A percentile compares a stretch with the other conserved stretches of the same genome.
Evolutionary conservation across 176 grass and related monocot genomes (phyloP).

Genomic region (Carex cristatella): DNA sequence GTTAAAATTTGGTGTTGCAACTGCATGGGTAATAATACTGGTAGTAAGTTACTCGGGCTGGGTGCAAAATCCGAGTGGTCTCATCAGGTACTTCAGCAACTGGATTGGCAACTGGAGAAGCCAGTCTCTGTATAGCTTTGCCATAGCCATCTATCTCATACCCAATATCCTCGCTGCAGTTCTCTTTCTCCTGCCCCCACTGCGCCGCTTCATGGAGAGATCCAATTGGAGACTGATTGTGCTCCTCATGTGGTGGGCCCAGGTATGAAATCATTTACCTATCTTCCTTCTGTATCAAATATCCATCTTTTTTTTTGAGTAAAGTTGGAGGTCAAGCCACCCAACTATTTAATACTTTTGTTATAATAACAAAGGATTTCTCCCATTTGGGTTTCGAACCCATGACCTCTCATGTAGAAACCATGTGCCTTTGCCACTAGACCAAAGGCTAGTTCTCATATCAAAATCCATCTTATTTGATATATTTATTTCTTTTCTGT

Average conservation of each 20-base stretch:
- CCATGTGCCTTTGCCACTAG: too few species aligned
- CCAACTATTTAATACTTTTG: too few species aligned
- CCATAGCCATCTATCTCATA: slow-evolving; percentile 80
- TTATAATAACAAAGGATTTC: too few species aligned
- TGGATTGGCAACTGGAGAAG: slow-evolving; percentile 64
- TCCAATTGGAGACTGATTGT: slow-evolving; percentile 58
- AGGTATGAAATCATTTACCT: slow-evolving; percentile 25
- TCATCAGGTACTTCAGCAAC: slow-evolving; percentile 74
- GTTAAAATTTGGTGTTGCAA: slow-evolving; percentile 75
- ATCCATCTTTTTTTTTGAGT: neutral
- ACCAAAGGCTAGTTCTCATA: too few species aligned
- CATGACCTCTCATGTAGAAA: too few species aligned
- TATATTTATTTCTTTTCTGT: slow-evolving; percentile 1
- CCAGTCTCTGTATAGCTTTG: slow-evolving; percentile 77
- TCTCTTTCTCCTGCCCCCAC: slow-evolving; percentile 75
- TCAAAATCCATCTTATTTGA: neutral
- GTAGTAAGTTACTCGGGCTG: slow-evolving; percentile 57
- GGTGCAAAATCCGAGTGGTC: slow-evolving; percentile 76
- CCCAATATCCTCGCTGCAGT: slow-evolving; percentile 82
- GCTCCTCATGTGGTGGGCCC: slow-evolving; percentile 95
- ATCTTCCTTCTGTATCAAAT: too few species aligned
- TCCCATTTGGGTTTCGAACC: too few species aligned
- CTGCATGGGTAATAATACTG: slow-evolving; percentile 91
- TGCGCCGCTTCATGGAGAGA: slow-evolving; percentile 50
- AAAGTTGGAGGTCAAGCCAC: too few species aligned